Evolutionary conservation across 2,329 filamentous ascomycete genomes (phyloP).

Genomic region (Sclerotinia sclerotiorum): DNA sequence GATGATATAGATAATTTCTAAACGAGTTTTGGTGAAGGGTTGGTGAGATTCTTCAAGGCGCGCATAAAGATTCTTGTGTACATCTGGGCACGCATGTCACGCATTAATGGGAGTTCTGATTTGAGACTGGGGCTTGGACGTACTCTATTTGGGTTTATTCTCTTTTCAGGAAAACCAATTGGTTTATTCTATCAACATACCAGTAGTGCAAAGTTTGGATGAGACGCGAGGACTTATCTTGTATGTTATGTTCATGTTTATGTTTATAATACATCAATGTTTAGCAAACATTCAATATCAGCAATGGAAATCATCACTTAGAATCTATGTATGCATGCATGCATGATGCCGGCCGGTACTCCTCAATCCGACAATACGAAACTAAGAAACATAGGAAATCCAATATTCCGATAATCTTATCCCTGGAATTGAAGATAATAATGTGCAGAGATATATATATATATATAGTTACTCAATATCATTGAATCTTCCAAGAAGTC

Average conservation of each 20-base stretch:
- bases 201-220: not conserved
- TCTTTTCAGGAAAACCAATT: not conserved
- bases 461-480: not conserved
- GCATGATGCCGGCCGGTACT: not conserved
- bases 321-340: not conserved
- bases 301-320: not conserved
- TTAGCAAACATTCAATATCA: not conserved
- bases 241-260: not conserved
- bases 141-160: not conserved
- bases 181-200: not conserved
- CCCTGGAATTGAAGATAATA: not conserved
- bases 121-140: not conserved
- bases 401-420: not conserved
- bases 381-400: not conserved
- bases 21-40: not conserved
- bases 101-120: slow-evolving; percentile 17
- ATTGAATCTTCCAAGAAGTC: too few species aligned
- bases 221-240: not conserved
- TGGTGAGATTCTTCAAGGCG: not conserved
- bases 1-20: not conserved
- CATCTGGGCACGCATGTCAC: slow-evolving; percentile 7
- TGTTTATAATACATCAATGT: not conserved
- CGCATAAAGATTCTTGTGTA: not conserved
- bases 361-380: not conserved
- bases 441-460: not conserved